A percentile compares a stretch with the other conserved stretches of the same genome.
phyloP scores from a whole-genome alignment of 116 monocot species.

The Trichopus zeylanicus region DNA sequence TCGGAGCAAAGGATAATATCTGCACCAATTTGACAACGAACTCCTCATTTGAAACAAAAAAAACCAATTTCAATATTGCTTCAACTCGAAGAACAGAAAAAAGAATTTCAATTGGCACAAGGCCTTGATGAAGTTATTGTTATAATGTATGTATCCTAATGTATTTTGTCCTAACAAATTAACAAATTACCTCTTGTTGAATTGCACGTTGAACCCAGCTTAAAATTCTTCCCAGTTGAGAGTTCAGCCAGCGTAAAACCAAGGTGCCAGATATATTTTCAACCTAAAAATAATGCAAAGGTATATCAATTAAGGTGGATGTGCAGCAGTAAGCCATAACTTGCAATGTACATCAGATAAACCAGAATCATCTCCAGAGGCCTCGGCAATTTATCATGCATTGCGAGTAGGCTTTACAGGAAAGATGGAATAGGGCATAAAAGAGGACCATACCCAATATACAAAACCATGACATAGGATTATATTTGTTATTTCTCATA shows the following conservation, averaged over 20 bases:
- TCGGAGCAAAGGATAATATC: no score
- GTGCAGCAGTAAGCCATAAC: neutral
- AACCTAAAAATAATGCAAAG: conserved; percentile 32
- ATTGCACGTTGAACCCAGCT: conserved; percentile 79
- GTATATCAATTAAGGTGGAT: neutral
- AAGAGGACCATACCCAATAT: neutral
- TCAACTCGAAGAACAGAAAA: no score
- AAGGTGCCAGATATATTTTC: conserved; percentile 84
- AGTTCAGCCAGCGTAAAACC: conserved; percentile 87
- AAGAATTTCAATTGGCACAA: no score
- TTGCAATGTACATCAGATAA: neutral
- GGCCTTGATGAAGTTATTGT: no score
- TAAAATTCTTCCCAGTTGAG: conserved; percentile 70
- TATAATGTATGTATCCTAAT: no score
- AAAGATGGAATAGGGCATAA: neutral
- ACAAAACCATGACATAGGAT: neutral
- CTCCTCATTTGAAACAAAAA: no score
- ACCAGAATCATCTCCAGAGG: neutral
- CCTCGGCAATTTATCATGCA: neutral
- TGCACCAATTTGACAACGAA: no score
- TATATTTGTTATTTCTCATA: neutral
- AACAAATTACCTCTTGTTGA: conserved; percentile 67
- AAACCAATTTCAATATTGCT: no score
- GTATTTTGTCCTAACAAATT: neutral
- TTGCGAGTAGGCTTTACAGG: neutral